phyloP scores from a whole-genome alignment of 2,329 filamentous ascomycete species.

The Trichoderma koningiopsis region DNA sequence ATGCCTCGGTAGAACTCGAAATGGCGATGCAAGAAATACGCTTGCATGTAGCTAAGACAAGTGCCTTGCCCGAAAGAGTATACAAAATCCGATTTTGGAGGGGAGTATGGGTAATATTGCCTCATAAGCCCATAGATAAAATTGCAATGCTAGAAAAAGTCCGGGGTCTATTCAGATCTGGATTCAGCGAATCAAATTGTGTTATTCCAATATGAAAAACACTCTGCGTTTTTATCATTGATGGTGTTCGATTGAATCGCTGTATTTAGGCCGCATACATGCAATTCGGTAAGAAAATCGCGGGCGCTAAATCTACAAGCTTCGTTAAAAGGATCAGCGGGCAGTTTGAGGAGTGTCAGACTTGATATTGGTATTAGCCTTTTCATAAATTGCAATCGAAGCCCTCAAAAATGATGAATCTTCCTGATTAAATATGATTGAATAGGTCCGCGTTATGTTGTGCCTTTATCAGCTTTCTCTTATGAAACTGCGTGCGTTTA shows the following conservation, averaged over 20 bases:
- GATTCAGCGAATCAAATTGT: background rate
- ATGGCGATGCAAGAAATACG: background rate
- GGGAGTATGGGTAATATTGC: background rate
- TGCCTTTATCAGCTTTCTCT: background rate
- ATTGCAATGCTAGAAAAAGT: background rate
- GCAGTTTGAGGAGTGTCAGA: background rate
- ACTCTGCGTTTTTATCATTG: background rate
- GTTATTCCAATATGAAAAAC: background rate
- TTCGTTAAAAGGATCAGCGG: background rate
- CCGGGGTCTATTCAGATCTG: background rate
- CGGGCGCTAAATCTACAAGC: background rate
- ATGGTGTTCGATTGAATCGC: background rate
- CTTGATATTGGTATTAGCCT: background rate
- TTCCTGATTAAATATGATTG: background rate
- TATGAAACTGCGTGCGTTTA: background rate
- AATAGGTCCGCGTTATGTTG: background rate
- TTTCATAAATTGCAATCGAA: background rate
- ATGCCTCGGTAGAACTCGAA: background rate
- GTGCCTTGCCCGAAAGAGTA: conserved; percentile 1
- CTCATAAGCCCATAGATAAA: background rate
- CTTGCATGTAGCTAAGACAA: background rate
- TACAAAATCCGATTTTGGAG: conserved; percentile 14
- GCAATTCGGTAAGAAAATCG: background rate
- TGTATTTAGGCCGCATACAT: background rate
- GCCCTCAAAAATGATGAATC: background rate